Percentiles rank a stretch among this genome's conserved stretches.
phyloP scores from a whole-genome alignment of 2,329 filamentous ascomycete species.

The Dendryphion nanum region DNA sequence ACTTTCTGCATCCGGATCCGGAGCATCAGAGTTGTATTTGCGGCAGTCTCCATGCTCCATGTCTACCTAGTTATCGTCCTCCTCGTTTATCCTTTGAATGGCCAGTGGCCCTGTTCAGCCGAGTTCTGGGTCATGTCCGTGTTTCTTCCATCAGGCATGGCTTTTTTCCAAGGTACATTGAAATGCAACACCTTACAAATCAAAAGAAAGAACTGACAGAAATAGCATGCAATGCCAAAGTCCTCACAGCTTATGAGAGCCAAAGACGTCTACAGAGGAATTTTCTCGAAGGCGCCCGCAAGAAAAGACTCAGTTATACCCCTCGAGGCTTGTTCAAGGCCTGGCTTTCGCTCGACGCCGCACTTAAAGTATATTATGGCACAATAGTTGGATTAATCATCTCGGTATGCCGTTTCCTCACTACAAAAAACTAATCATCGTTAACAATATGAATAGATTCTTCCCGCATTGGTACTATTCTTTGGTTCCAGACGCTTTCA shows the following conservation, averaged over 20 bases:
- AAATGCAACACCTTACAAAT: neutral
- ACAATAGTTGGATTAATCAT: constrained; percentile 27
- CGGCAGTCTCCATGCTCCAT: constrained; percentile 35
- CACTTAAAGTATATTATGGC: constrained; percentile 33
- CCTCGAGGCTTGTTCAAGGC: constrained; percentile 28
- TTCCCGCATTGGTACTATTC: constrained; percentile 60
- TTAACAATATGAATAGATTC: constrained; percentile 46
- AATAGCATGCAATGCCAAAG: constrained; percentile 35
- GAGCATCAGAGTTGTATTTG: constrained; percentile 32
- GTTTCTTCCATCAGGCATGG: constrained; percentile 39
- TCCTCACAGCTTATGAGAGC: constrained; percentile 36
- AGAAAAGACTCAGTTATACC: constrained; percentile 29
- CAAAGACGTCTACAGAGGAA: constrained; percentile 33
- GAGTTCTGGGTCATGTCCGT: constrained; percentile 42
- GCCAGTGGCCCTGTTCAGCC: constrained; percentile 33
- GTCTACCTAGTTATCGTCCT: constrained; percentile 36
- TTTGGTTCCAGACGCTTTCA: constrained; percentile 67
- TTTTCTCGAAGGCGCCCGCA: constrained; percentile 34
- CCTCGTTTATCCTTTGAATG: constrained; percentile 38
- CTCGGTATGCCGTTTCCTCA: constrained; percentile 23
- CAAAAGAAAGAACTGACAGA: neutral
- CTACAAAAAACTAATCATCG: neutral
- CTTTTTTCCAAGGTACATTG: constrained; percentile 36
- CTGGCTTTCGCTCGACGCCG: constrained; percentile 30
- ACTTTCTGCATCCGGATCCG: constrained; percentile 35